Evolutionary conservation across 371 early-diverging fungal genomes (phyloP), one percentile per base, ranked within the genome.

Genomic region (Apophysomyces variabilis): DNA sequence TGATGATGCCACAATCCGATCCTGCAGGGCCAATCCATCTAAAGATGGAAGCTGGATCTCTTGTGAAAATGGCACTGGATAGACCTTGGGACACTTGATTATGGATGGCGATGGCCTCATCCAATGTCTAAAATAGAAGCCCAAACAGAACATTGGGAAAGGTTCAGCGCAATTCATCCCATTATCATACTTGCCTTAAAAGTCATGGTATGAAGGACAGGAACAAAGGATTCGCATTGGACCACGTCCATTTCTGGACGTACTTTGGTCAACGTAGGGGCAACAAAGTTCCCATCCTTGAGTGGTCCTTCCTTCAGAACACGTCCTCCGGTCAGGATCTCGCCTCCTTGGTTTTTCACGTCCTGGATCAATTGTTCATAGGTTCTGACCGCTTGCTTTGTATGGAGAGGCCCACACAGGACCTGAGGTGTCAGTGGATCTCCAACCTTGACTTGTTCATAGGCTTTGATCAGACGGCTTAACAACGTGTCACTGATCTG

Each of bases 1-100:
- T 98, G 76, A 97, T 95, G 44, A 98, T 96, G 62, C 98, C 98
- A 70, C 96, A 97, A 79, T 98, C 98, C 8, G 96, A 95, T 18
- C 98, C 98, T 26, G 87, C 72, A 14, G 97, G 93, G 13, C 92
- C 96, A 58, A 92, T 95, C 98, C 98, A 98, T 74, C 90, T 90
- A 87, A 97, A 97, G 58, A 96, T 91, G 65, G 89, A 90, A 54
- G 85, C 77, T n/a, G 94, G 87, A 76, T 89, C 84, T 41, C 79
- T 80, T 13, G 98, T 97, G 76, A 98, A 98, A 64, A 98, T 72
- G 18, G 92, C 90, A 70, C 90, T 90, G 54, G 91, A 90, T 13
- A 98, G 82, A 38, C 98, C 98, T 83, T 98, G 98, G 47, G 82
- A 84, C 11, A 98, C 98, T 54, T 79, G 77, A 81, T 98, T 98